phyloP scores from a whole-genome alignment of 257 asterid genomes.

The Scutellaria baicalensis region DNA sequence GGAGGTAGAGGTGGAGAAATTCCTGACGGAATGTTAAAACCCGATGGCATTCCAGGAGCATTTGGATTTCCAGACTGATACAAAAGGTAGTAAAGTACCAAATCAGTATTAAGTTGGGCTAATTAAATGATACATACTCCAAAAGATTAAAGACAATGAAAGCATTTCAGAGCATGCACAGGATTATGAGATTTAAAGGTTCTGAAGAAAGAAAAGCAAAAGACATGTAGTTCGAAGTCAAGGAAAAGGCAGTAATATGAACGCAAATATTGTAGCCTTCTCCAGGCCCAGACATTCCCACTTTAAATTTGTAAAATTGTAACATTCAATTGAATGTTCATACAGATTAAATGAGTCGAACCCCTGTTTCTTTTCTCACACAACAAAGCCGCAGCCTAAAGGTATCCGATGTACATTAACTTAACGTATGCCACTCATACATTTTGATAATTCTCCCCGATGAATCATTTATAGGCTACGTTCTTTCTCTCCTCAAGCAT shows the following conservation, averaged over 20 bases:
- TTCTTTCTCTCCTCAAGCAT: not conserved
- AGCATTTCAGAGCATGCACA: not conserved
- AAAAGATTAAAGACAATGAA: not conserved
- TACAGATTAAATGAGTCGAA: too few species aligned
- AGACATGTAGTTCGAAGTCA: not conserved
- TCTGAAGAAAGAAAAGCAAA: not conserved
- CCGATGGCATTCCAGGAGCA: constrained; percentile 58
- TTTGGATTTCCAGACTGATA: constrained; percentile 77
- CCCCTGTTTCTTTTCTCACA: too few species aligned
- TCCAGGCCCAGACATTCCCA: too few species aligned
- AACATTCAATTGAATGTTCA: too few species aligned
- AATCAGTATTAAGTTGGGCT: not conserved
- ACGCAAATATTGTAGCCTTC: not conserved
- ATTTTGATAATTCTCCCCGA: too few species aligned
- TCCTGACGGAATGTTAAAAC: constrained; percentile 57
- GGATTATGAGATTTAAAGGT: not conserved
- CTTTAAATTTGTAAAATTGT: too few species aligned
- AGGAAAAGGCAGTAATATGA: not conserved
- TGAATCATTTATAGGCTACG: too few species aligned
- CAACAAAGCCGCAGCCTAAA: too few species aligned
- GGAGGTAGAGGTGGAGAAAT: constrained; percentile 92
- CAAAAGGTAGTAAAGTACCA: not conserved
- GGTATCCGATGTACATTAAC: too few species aligned
- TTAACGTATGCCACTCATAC: too few species aligned
- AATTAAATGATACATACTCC: not conserved